Evolutionary conservation across 768 basidiomycete species (phyloP).

Genomic region (Lentinula boryana): DNA sequence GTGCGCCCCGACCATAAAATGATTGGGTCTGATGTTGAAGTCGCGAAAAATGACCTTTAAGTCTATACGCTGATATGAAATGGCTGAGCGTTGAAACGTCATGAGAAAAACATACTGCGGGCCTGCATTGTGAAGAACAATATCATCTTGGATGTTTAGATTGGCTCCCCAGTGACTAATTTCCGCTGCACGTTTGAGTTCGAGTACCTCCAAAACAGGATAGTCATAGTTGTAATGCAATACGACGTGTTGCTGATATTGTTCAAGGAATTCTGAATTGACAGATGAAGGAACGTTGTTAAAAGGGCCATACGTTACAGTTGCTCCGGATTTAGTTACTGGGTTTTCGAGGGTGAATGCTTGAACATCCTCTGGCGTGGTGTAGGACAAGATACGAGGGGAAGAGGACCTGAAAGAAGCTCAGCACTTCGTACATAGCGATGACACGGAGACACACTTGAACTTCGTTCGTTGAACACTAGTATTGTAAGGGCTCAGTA

Average conservation of each 20-base stretch:
- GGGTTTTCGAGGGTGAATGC: conserved; percentile 54
- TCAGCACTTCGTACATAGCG: background rate
- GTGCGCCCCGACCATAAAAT: conserved; percentile 59
- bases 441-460: conserved; percentile 44
- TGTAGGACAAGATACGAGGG: conserved; percentile 67
- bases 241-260: conserved; percentile 57
- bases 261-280: conserved; percentile 45
- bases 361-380: conserved; percentile 56
- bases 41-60: conserved; percentile 95
- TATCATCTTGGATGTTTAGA: conserved; percentile 87
- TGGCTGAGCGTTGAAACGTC: conserved; percentile 5
- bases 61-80: conserved; percentile 33
- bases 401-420: conserved; percentile 49
- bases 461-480: conserved; percentile 82
- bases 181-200: conserved; percentile 73
- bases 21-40: conserved; percentile 76
- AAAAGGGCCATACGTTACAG: conserved; percentile 87
- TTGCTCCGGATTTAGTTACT: conserved; percentile 70
- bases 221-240: conserved; percentile 83
- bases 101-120: conserved; percentile 57
- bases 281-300: conserved; percentile 65
- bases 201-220: conserved; percentile 72
- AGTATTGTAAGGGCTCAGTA: conserved; percentile 80
- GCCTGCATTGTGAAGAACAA: conserved; percentile 83
- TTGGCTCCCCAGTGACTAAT: conserved; percentile 98